Conservation (phyloP, 192 early-diverging fungal genomes). For the Coemansia sp. region DNA sequence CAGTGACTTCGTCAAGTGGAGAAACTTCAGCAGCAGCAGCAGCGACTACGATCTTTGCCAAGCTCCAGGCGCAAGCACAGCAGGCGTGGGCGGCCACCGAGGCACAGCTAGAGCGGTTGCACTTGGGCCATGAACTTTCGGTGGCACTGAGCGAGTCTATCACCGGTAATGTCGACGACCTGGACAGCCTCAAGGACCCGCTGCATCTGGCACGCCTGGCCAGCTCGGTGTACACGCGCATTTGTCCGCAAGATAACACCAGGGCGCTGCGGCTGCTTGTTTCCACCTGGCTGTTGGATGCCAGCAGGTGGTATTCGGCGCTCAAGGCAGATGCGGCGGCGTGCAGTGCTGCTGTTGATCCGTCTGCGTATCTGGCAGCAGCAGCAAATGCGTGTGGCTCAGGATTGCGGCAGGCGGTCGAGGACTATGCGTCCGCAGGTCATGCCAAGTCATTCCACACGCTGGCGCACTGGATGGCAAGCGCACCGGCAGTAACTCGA, state of each 20-base stretch:
- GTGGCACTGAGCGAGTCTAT: constrained; percentile 31
- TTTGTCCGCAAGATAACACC: constrained; percentile 29
- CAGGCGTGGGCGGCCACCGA: constrained; percentile 34
- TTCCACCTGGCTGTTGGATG: constrained; percentile 28
- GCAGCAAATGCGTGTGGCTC: constrained; percentile 18
- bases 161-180: constrained; percentile 11
- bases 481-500: not conserved
- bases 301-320: constrained; percentile 6
- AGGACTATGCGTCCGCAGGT: not conserved
- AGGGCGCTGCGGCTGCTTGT: constrained; percentile 10
- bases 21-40: not conserved
- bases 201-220: constrained; percentile 39
- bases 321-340: constrained; percentile 14
- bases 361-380: constrained; percentile 10
- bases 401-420: constrained; percentile 30
- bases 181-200: constrained; percentile 20
- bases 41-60: not conserved
- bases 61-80: constrained; percentile 22
- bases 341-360: not conserved
- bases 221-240: constrained; percentile 18
- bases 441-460: constrained; percentile 29
- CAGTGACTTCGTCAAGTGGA: constrained; percentile 2
- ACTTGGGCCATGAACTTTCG: constrained; percentile 27
- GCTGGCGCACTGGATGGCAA: constrained; percentile 34
- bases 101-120: constrained; percentile 22